phyloP scores from a whole-genome alignment of 306 rosid species.

The Lotus japonicus region DNA sequence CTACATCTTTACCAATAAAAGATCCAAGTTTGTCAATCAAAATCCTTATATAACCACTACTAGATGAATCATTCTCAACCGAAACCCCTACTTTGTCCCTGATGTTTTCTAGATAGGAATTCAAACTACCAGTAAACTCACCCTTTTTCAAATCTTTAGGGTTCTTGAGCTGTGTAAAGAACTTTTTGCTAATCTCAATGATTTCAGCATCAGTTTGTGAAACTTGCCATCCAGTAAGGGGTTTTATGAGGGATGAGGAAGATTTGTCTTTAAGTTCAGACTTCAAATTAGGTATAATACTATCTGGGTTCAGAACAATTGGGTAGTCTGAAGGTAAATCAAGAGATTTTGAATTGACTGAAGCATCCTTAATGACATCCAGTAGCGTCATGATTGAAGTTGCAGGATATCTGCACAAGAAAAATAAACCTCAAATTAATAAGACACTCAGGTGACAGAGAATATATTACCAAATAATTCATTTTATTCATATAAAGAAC shows the following conservation, averaged over 20 bases:
- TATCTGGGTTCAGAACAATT: conserved; percentile 59
- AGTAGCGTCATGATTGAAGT: conserved; percentile 58
- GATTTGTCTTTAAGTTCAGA: conserved; percentile 26
- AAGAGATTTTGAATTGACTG: conserved; percentile 27
- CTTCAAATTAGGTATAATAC: conserved; percentile 41
- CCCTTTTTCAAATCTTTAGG: conserved; percentile 26
- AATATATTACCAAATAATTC: neutral
- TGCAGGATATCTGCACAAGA: conserved; percentile 18
- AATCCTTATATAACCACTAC: conserved; percentile 22
- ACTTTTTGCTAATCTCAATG: conserved; percentile 43
- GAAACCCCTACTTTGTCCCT: conserved; percentile 34
- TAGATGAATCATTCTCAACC: conserved; percentile 30
- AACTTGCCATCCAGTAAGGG: conserved; percentile 58
- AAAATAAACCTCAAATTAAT: neutral
- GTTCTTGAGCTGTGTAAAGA: conserved; percentile 37
- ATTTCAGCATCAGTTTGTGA: conserved; percentile 42
- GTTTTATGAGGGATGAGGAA: conserved; percentile 33
- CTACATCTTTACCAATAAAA: conserved; percentile 43
- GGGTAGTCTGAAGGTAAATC: conserved; percentile 43
- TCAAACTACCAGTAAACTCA: conserved; percentile 45
- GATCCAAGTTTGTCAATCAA: conserved; percentile 46
- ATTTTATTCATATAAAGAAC: too few species aligned
- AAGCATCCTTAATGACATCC: conserved; percentile 51
- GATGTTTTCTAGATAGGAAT: conserved; percentile 46
- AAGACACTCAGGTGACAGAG: neutral